Evolutionary conservation across 2,329 filamentous ascomycete genomes (phyloP).

Genomic region (Malbranchea zuffiana): DNA sequence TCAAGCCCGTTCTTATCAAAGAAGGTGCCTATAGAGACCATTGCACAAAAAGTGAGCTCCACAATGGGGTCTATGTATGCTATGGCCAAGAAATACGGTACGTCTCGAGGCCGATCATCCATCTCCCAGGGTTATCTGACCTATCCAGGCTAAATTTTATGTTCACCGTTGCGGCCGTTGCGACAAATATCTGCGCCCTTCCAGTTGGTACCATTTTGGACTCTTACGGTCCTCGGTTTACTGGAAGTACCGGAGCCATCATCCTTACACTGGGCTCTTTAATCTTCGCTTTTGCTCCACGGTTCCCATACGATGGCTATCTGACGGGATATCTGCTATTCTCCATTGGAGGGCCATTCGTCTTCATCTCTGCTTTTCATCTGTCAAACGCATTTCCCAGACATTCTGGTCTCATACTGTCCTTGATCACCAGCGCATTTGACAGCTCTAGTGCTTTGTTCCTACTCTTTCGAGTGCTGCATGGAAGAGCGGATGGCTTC

Average conservation of each 20-base stretch:
- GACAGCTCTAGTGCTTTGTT: conserved; percentile 60
- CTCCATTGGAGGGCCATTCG: conserved; percentile 67
- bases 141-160: conserved; percentile 63
- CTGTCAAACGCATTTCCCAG: conserved; percentile 73
- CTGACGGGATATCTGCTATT: conserved; percentile 64
- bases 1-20: conserved; percentile 67
- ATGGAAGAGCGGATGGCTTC: conserved; percentile 27
- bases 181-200: conserved; percentile 75
- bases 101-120: conserved; percentile 6
- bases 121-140: conserved; percentile 12
- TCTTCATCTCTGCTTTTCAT: conserved; percentile 75
- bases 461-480: conserved; percentile 16
- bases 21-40: conserved; percentile 60
- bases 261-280: conserved; percentile 60
- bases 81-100: conserved; percentile 47
- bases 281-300: conserved; percentile 57
- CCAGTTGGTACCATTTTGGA: conserved; percentile 80
- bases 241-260: conserved; percentile 58
- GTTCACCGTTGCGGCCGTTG: conserved; percentile 83
- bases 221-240: conserved; percentile 65
- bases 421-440: conserved; percentile 69
- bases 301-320: conserved; percentile 61
- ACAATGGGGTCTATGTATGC: conserved; percentile 42
- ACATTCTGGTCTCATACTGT: conserved; percentile 67
- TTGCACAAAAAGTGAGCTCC: conserved; percentile 47